Conservation (phyloP, 2,329 filamentous ascomycete genomes). For the Chaetomiaceae sp. region DNA sequence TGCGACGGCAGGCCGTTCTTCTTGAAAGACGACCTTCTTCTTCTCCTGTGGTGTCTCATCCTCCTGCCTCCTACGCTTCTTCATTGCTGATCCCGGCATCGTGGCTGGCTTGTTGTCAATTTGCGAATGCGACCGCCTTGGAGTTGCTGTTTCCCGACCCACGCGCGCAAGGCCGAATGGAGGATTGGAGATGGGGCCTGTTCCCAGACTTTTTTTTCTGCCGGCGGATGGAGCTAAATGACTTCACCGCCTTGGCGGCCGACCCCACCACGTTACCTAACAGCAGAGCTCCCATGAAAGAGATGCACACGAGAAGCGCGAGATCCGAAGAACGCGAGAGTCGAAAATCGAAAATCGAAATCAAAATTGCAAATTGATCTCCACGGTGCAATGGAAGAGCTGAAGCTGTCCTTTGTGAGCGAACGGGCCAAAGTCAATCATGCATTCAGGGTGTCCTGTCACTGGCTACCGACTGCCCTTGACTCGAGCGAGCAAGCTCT, state of each 20-base stretch:
- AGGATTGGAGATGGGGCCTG: conserved; percentile 1
- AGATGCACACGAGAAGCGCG: neutral
- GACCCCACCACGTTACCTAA: neutral
- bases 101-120: conserved; percentile 8
- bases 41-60: conserved; percentile 18
- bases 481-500: neutral
- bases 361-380: too few species aligned
- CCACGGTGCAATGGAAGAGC: too few species aligned
- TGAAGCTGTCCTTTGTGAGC: too few species aligned
- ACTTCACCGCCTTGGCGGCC: conserved; percentile 15
- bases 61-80: conserved; percentile 22
- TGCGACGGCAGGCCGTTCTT: conserved; percentile 5
- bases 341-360: too few species aligned
- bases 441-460: too few species aligned
- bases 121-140: neutral
- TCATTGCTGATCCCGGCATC: conserved; percentile 21
- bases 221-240: conserved; percentile 4
- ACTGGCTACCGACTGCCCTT: too few species aligned
- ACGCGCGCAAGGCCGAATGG: neutral
- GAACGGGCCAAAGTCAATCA: too few species aligned
- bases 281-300: conserved; percentile 1
- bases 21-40: conserved; percentile 17
- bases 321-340: neutral
- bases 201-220: conserved; percentile 22
- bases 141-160: neutral